phyloP scores from a whole-genome alignment of 495 filamentous ascomycete genomes.

The Xylaria palmicola region DNA sequence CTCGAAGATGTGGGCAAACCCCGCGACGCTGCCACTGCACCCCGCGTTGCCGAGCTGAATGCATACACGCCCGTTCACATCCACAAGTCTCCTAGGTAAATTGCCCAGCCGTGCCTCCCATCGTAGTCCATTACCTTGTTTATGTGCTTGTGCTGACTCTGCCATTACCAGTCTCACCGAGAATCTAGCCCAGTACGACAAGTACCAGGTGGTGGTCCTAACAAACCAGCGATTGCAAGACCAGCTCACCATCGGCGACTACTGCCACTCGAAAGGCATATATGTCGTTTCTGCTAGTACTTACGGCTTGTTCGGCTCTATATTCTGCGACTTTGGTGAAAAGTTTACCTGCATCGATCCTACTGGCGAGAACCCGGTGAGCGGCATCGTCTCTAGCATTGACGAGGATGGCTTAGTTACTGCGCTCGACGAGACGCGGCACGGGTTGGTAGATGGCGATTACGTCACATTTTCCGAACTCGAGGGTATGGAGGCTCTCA shows the following conservation, averaged over 20 bases:
- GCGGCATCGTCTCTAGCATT: slow-evolving; percentile 87
- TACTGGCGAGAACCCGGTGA: slow-evolving; percentile 84
- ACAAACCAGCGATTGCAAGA: slow-evolving; percentile 77
- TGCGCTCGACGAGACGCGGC: slow-evolving; percentile 90
- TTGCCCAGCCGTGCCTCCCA: neutral
- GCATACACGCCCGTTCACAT: slow-evolving; percentile 88
- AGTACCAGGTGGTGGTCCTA: slow-evolving; percentile 89
- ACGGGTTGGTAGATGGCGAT: slow-evolving; percentile 95
- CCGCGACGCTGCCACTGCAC: slow-evolving; percentile 79
- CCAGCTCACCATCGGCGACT: slow-evolving; percentile 81
- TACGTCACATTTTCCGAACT: slow-evolving; percentile 93
- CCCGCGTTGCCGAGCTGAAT: slow-evolving; percentile 90
- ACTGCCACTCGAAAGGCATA: slow-evolving; percentile 89
- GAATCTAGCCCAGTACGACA: slow-evolving; percentile 73
- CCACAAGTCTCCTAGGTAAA: slow-evolving; percentile 56
- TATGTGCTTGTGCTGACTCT: slow-evolving; percentile 20
- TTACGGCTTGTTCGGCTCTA: slow-evolving; percentile 88
- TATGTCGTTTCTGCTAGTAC: slow-evolving; percentile 84
- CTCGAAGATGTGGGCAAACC: slow-evolving; percentile 88
- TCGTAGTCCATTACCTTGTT: neutral
- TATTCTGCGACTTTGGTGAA: slow-evolving; percentile 97
- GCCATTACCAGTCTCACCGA: slow-evolving; percentile 51
- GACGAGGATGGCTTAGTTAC: slow-evolving; percentile 88
- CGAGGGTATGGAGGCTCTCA: slow-evolving; percentile 88
- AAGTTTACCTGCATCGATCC: slow-evolving; percentile 87